Evolutionary conservation across 495 filamentous ascomycete genomes (phyloP).

Genomic region (Podospora pseudoanserina): DNA sequence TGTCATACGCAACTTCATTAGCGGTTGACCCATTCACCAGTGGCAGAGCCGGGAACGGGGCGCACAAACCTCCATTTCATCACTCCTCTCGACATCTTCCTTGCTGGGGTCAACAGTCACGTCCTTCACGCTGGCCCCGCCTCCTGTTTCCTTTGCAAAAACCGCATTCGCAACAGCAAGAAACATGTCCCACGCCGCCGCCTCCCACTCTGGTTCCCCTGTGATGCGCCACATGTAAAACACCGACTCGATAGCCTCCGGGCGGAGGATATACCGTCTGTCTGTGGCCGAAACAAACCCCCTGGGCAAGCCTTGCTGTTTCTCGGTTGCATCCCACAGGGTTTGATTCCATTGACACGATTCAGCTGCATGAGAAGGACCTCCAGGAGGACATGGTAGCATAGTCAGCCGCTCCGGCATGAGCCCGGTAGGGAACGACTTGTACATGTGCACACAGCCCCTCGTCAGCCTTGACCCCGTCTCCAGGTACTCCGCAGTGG

Average conservation of each 20-base stretch:
- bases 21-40: not conserved
- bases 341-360: constrained; percentile 31
- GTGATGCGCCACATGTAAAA: constrained; percentile 74
- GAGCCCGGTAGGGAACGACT: constrained; percentile 70
- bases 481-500: constrained; percentile 54
- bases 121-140: constrained; percentile 56
- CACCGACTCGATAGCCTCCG: constrained; percentile 67
- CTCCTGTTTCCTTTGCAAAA: constrained; percentile 46
- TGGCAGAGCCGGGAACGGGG: not conserved
- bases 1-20: not conserved
- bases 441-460: constrained; percentile 83
- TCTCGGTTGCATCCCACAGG: constrained; percentile 27
- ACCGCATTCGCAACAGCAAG: constrained; percentile 58
- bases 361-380: not conserved
- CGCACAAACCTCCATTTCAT: constrained; percentile 24
- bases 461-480: constrained; percentile 70
- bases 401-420: constrained; percentile 75
- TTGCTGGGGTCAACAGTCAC: constrained; percentile 29
- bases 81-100: constrained; percentile 37
- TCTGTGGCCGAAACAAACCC: constrained; percentile 46
- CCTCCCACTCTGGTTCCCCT: constrained; percentile 56
- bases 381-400: constrained; percentile 56
- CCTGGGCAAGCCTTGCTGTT: constrained; percentile 51
- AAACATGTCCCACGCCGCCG: constrained; percentile 75
- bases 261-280: constrained; percentile 47